Conservation (phyloP, 2,329 filamentous ascomycete genomes). For the Neodidymelliopsis sp. region DNA sequence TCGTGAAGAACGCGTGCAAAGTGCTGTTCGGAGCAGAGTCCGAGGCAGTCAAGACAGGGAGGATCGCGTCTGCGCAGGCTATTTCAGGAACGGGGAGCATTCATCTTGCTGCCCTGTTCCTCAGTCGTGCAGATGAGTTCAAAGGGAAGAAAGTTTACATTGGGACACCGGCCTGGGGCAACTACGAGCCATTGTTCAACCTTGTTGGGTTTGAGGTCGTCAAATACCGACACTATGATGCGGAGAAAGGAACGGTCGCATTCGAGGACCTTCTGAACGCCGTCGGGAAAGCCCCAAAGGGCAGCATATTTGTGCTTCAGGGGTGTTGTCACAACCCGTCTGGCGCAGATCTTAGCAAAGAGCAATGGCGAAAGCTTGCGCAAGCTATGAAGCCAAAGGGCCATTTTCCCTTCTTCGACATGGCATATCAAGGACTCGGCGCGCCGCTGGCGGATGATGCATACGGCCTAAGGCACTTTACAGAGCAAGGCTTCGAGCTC, state of each 20-base stretch:
- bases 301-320: conserved; percentile 49
- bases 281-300: conserved; percentile 29
- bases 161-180: conserved; percentile 46
- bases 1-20: conserved; percentile 37
- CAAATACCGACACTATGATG: conserved; percentile 44
- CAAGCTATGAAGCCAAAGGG: conserved; percentile 24
- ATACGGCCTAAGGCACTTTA: conserved; percentile 37
- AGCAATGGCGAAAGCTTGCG: conserved; percentile 44
- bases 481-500: conserved; percentile 37
- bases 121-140: conserved; percentile 32
- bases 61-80: conserved; percentile 49
- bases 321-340: conserved; percentile 52
- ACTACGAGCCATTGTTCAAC: conserved; percentile 44
- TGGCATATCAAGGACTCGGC: conserved; percentile 50
- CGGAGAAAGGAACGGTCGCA: conserved; percentile 31
- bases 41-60: conserved; percentile 1
- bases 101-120: conserved; percentile 46
- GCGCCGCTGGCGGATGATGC: conserved; percentile 45
- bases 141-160: conserved; percentile 39
- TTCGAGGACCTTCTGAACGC: conserved; percentile 35
- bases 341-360: conserved; percentile 40
- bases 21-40: conserved; percentile 42
- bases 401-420: conserved; percentile 41
- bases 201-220: conserved; percentile 38
- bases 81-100: conserved; percentile 51